Evolutionary conservation across 768 basidiomycete species (phyloP), one percentile per base, ranked within the genome.

Genomic region (Lentinula edodes): DNA sequence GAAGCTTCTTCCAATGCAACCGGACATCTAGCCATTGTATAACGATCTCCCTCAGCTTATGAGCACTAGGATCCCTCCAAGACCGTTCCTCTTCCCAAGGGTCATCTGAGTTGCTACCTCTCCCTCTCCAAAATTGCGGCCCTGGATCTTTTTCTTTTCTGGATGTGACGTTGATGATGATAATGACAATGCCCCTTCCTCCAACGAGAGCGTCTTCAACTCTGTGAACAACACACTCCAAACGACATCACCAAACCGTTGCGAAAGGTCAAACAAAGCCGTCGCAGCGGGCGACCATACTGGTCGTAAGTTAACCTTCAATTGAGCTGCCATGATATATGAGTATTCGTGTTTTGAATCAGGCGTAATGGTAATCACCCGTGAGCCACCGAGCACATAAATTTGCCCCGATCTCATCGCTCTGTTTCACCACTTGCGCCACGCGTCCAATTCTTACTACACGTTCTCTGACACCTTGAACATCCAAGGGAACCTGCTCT

Each of bases 281-380:
- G 82, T 81, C 12, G 87, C 81, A 4, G 94, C 85, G 16, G 95
- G 89, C 3, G 86, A 83, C 90, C 95, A 99, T 15, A 97, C 69
- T 0, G 97, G 97, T 34, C 92, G 83, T 50, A 98, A 75, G 70
- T 95, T 96, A 63, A 98, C 90, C 75, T 98, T 98, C 57, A 98
- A 78, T 70, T 97, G 95, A 6, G 90, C 92, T 89, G 67, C 28
- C 60, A 18, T 12, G 28, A 2, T 53, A 28, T 28, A 55, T 52
- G 65, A 61, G 28, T 38, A 56, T 23, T 20, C 15, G 38, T 2
- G 16, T 9, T 6, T 41, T 16, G 2, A 9, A 15, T 6, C 13
- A 63, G 54, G 23, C 43, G 38, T 18, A 39, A 9, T 9, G 18
- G 62, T 5, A 75, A 80, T 61, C 54, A 91, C 90, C 87, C 34